Conservation (phyloP, 2,329 filamentous ascomycete genomes). For the Colletotrichum sp. region DNA sequence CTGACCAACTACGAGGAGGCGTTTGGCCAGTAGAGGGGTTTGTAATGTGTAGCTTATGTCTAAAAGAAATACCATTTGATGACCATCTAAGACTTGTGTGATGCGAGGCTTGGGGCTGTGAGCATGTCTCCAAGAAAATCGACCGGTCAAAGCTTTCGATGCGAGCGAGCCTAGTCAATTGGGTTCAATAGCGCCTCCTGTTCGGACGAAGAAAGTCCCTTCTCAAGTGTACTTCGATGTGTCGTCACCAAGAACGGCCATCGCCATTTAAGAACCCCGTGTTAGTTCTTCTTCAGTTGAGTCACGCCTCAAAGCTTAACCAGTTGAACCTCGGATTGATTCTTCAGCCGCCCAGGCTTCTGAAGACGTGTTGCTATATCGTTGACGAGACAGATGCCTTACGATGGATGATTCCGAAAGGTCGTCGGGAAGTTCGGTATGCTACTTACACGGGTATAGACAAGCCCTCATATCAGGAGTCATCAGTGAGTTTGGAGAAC, state of each 20-base stretch:
- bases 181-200: not conserved
- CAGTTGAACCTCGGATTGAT: fast-evolving
- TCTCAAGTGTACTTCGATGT: not conserved
- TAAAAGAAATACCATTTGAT: constrained; percentile 11
- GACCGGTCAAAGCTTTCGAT: not conserved
- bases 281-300: not conserved
- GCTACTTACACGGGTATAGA: not conserved
- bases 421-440: not conserved
- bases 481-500: not conserved
- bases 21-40: constrained; percentile 55
- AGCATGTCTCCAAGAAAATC: too few species aligned
- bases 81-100: not conserved
- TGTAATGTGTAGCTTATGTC: not conserved
- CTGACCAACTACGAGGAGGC: constrained; percentile 73
- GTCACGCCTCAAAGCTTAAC: fast-evolving
- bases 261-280: not conserved
- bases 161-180: not conserved
- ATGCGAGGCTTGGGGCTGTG: not conserved
- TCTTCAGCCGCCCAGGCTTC: not conserved
- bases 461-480: fast-evolving
- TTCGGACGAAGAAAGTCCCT: not conserved
- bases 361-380: not conserved
- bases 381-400: not conserved
- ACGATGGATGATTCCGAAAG: not conserved
- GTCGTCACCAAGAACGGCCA: not conserved